Percentiles rank a stretch among this genome's conserved stretches.
Evolutionary conservation across 2,329 filamentous ascomycete genomes (phyloP).

Genomic region (Catunica adiposa): DNA sequence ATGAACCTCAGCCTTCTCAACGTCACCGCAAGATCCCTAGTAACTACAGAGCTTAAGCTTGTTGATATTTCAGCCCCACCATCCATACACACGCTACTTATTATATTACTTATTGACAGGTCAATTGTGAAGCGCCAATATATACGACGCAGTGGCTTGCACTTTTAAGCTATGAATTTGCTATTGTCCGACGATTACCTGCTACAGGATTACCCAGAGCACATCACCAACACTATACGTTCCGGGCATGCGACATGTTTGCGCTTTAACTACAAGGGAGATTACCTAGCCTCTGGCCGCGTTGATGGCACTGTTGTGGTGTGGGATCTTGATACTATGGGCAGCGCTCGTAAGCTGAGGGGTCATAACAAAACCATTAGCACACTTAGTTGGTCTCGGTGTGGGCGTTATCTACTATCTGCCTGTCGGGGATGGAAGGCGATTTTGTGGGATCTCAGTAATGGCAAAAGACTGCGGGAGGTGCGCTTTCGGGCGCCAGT

Average conservation of each 20-base stretch:
- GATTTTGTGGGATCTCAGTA: constrained; percentile 78
- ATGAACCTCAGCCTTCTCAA: constrained; percentile 13
- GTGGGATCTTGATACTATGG: constrained; percentile 95
- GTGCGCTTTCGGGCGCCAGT: constrained; percentile 85
- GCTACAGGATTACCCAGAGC: constrained; percentile 72
- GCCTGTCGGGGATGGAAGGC: constrained; percentile 94
- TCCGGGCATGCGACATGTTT: constrained; percentile 48
- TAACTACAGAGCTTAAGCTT: background rate
- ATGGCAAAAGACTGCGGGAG: constrained; percentile 55
- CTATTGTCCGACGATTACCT: constrained; percentile 46
- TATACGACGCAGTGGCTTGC: background rate
- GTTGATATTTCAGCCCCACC: background rate
- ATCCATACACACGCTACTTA: background rate
- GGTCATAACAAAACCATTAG: constrained; percentile 91
- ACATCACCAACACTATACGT: constrained; percentile 73
- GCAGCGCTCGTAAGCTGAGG: constrained; percentile 81
- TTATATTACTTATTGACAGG: background rate
- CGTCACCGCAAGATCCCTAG: background rate
- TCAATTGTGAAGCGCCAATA: background rate
- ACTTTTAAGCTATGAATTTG: constrained; percentile 34
- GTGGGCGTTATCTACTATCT: constrained; percentile 79
- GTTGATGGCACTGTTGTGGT: constrained; percentile 90
- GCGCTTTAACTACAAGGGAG: constrained; percentile 86
- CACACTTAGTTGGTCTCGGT: constrained; percentile 85
- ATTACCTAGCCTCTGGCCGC: constrained; percentile 85